These are phyloP conservation scores for Sugiyamaella chiloensis DNA, from an alignment of 805 yeast species.

Conservation along the genomic window DNA sequence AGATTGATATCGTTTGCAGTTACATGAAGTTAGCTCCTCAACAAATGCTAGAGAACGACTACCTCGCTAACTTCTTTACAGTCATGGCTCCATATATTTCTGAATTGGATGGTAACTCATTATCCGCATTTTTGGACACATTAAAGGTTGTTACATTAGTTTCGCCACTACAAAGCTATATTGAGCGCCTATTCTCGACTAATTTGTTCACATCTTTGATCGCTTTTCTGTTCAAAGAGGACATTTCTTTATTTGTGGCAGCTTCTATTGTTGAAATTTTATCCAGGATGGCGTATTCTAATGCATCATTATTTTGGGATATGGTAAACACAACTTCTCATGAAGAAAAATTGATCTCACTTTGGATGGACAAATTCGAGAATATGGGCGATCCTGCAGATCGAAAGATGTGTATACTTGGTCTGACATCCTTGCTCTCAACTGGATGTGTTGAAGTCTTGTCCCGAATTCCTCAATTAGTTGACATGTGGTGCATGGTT, in stretches of 20 bases:
- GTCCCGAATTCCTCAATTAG: slow-evolving; percentile 32
- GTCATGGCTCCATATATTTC: slow-evolving; percentile 17
- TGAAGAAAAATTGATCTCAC: slow-evolving; percentile 19
- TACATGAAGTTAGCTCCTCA: slow-evolving; percentile 33
- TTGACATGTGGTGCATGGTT: slow-evolving; percentile 49
- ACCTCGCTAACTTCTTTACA: slow-evolving; percentile 7
- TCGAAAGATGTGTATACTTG: slow-evolving; percentile 65
- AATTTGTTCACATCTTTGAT: slow-evolving; percentile 11
- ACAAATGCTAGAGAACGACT: slow-evolving; percentile 9
- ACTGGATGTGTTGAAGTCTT: slow-evolving; percentile 33
- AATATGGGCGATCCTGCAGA: slow-evolving; percentile 72
- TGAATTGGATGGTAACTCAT: slow-evolving; percentile 5
- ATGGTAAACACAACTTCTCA: slow-evolving; percentile 14
- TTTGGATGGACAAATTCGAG: slow-evolving; percentile 37
- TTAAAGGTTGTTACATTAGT: slow-evolving; percentile 21
- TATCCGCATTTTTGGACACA: slow-evolving; percentile 8
- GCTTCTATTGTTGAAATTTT: slow-evolving; percentile 26
- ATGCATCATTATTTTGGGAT: slow-evolving; percentile 22
- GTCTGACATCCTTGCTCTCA: slow-evolving; percentile 51
- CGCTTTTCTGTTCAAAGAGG: slow-evolving; percentile 29
- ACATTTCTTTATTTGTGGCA: slow-evolving; percentile 34
- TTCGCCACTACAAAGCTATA: slow-evolving; percentile 19
- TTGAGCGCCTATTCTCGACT: slow-evolving; percentile 29
- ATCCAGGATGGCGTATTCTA: slow-evolving; percentile 27
- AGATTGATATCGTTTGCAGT: slow-evolving; percentile 34